phyloP scores from a whole-genome alignment of 2,329 filamentous ascomycete species.

The Pseudocercospora macadamiae region DNA sequence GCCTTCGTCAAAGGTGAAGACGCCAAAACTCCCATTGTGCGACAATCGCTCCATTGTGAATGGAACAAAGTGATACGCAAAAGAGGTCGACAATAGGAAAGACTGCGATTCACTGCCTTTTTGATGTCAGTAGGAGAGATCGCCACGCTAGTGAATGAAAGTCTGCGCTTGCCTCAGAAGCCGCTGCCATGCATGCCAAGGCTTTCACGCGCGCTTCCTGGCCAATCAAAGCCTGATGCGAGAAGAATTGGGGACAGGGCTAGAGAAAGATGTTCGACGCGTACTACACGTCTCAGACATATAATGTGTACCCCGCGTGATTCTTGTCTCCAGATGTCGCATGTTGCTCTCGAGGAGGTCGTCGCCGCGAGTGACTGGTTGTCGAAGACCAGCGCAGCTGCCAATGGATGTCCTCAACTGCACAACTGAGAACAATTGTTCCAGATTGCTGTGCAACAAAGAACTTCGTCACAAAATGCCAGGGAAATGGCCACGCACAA shows the following conservation, averaged over 20 bases:
- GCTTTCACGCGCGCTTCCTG: background rate
- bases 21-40: background rate
- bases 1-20: slow-evolving; percentile 7
- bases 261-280: background rate
- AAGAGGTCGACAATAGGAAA: background rate
- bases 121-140: background rate
- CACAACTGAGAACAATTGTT: too few relatives aligned
- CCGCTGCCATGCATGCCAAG: slow-evolving; percentile 2
- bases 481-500: background rate
- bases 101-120: background rate
- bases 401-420: background rate
- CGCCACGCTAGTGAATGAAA: background rate
- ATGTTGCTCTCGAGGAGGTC: background rate
- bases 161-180: background rate
- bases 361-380: background rate
- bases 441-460: too few relatives aligned
- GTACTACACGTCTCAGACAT: background rate
- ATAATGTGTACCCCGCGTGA: background rate
- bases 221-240: background rate
- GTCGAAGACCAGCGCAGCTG: background rate
- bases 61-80: background rate
- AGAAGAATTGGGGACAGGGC: background rate
- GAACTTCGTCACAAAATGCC: background rate
- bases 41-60: background rate
- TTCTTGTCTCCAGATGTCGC: background rate